Conservation (phyloP, 495 filamentous ascomycete species). For the Podospora bellae-mahoneyi region DNA sequence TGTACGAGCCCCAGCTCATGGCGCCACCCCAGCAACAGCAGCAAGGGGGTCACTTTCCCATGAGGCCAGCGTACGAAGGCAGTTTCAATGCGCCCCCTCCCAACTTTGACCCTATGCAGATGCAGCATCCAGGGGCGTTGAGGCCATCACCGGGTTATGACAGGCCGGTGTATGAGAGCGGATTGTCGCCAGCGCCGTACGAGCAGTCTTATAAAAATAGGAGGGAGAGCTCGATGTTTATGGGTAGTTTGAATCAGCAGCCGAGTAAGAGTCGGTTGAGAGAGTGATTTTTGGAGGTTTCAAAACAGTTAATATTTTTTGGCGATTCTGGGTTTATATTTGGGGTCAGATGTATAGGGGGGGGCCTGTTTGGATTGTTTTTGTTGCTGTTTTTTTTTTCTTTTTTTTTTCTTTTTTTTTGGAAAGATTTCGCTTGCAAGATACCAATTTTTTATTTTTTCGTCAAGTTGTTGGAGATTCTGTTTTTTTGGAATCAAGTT, state of each 20-base stretch:
- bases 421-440: neutral
- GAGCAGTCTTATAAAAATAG: constrained; percentile 42
- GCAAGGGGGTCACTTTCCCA: constrained; percentile 27
- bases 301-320: neutral
- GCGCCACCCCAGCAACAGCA: constrained; percentile 23
- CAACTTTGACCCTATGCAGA: constrained; percentile 31
- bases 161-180: constrained; percentile 41
- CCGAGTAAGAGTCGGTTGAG: constrained; percentile 45
- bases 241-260: constrained; percentile 45
- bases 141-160: constrained; percentile 38
- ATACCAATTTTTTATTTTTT: neutral
- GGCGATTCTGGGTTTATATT: constrained; percentile 6
- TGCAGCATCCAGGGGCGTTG: constrained; percentile 14
- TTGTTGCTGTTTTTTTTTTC: neutral
- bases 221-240: constrained; percentile 48
- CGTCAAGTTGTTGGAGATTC: neutral
- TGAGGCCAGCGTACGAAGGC: constrained; percentile 43
- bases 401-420: neutral
- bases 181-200: constrained; percentile 37
- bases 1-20: constrained; percentile 27
- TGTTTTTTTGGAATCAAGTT: neutral
- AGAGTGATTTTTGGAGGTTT: constrained; percentile 21
- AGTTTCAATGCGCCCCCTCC: constrained; percentile 31
- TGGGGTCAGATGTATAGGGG: neutral
- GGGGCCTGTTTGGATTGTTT: neutral